Evolutionary conservation across 441 rosid species (phyloP), one percentile per base, ranked within the genome.

Genomic region (Daphne laureola): DNA sequence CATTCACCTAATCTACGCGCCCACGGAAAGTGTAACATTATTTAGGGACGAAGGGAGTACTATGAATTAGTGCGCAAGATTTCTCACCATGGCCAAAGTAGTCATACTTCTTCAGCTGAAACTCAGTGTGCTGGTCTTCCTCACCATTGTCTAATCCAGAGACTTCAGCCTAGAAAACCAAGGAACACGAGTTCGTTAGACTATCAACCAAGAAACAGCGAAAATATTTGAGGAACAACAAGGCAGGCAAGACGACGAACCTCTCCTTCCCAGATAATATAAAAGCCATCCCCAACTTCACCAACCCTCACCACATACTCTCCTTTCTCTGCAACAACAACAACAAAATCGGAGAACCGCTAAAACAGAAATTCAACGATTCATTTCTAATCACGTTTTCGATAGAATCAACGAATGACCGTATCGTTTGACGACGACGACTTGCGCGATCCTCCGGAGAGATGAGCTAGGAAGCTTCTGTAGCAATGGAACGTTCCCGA

Each of bases 191-290:
- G 42, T 25, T 63, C 46, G 25, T 23, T 42, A 51, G 51, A 35
- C 16, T 40, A 52, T 14, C 21, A 1, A 5, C n/a, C 0, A 53
- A 12, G 31, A 6, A 57, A 46, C 8, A 26, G 25, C 1, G 3
- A 14, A 18, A 44, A 12, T 26, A 26, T 17, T 18, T 13, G 4
- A 49, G 31, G 31, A 12, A 9, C 35, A 18, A 6, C 15, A 49
- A 54, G 31, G 25, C 25, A 21, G 25, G 25, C 25, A 2, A 18
- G 23, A 18, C 23, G 25, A 67, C 64, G 51, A 57, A 88, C 98
- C 95, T 86, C 90, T 65, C 98, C 97, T 50, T 81, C 80, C 78
- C 86, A 90, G 16, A 90, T 76, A 53, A 93, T 83, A 71, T 80
- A 89, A 47, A 83, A 59, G 55, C 98, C 98, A 61, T 89, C 84